These are phyloP conservation scores for Globisporangium cystogenes DNA, from an alignment of 352 stramenopile genomes.

Conservation along the genomic window DNA sequence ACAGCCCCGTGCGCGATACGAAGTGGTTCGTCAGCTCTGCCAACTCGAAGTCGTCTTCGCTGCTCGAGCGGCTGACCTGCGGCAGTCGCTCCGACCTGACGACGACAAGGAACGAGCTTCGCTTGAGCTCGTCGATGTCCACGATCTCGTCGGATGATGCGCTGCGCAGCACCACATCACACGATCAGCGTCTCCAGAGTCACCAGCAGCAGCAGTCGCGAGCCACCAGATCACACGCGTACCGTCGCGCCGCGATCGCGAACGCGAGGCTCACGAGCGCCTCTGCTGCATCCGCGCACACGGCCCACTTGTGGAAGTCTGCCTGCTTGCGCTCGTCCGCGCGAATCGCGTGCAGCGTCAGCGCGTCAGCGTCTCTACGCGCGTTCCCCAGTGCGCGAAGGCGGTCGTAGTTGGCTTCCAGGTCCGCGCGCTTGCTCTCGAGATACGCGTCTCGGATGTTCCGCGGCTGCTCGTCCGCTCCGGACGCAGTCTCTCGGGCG, in stretches of 20 bases:
- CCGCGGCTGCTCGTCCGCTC: background rate
- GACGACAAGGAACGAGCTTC: slow-evolving; percentile 13
- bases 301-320: slow-evolving; percentile 9
- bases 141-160: slow-evolving; percentile 8
- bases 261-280: slow-evolving; percentile 24
- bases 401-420: slow-evolving; percentile 44
- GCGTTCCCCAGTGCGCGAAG: slow-evolving; percentile 26
- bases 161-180: background rate
- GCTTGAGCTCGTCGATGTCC: slow-evolving; percentile 20
- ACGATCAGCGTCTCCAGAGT: background rate
- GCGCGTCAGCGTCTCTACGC: slow-evolving; percentile 30
- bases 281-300: slow-evolving; percentile 27
- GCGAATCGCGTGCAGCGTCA: slow-evolving; percentile 27
- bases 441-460: slow-evolving; percentile 34
- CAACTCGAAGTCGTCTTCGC: slow-evolving; percentile 17
- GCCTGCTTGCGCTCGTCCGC: slow-evolving; percentile 18
- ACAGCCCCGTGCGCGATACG: slow-evolving; percentile 18
- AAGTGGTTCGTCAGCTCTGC: slow-evolving; percentile 19
- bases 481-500: background rate
- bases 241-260: slow-evolving; percentile 21
- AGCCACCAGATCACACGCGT: background rate
- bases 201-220: background rate
- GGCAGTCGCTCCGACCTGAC: background rate
- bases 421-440: slow-evolving; percentile 25
- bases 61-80: background rate